Evolutionary conservation across 1,284 basidiomycete genomes (phyloP), one percentile per base, ranked within the genome.

Genomic region (Cutaneotrichosporon arboriforme): DNA sequence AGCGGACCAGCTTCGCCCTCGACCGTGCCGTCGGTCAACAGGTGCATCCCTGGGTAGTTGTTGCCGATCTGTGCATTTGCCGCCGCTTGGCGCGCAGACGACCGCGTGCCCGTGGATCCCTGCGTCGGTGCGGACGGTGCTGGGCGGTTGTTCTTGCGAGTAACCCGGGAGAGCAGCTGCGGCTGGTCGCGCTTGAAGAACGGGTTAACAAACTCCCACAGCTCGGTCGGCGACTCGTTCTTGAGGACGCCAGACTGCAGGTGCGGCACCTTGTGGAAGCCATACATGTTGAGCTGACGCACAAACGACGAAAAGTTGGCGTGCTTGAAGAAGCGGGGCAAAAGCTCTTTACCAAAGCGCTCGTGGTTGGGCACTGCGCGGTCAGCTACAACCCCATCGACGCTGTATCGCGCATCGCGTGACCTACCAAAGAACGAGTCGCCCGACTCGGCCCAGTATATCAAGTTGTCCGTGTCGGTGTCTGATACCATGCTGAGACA

Each of bases 261-360:
- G 71, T 97, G 92, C 0, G 92, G 91, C 50, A 94, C 88, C 78
- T 92, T 92, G 79, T 91, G 90, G 71, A 94, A 94, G 42, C 90
- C 90, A 73, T 94, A 93, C 90, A 96, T 96, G 80, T 97, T 97
- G 67, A 97, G 81, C 74, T 97, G 93, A 36, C 93, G 83, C 35
- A 97, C 92, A 69, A 97, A 97, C 40, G 88, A 90, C 44, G 84
- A 85, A 71, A 96, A 96, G 74, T 93, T 94, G 61, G 86, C 84
- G 77, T 97, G 93, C 73, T 97, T 97, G 83, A 97, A 97, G 86
- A 88, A 97, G 45, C 85, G 82, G 4, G 90, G 89, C 8, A 97
- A 81, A 22, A 96, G 83, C 73, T 97, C 88, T 45, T 86, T 85
- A 2, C 90, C 88, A 69, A 98, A 91, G 21, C 85, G 84, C 72